Evolutionary conservation across 2,329 filamentous ascomycete species (phyloP), one percentile per base, ranked within the genome.

Genomic region (Madurella mycetomatis): DNA sequence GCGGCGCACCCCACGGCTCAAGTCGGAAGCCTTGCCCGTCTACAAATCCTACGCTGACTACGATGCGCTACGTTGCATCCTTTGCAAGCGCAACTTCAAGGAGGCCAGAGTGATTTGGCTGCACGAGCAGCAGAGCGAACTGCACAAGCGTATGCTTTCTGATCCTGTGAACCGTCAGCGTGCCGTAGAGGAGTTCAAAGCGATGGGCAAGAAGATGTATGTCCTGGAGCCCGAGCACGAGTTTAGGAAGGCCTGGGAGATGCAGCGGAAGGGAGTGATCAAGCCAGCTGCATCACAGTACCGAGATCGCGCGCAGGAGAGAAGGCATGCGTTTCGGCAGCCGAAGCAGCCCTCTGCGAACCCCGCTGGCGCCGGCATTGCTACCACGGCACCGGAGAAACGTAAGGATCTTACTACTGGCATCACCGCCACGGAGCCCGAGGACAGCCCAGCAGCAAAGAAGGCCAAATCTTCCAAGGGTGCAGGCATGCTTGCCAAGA

Each of bases 241-340:
- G 39, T 59, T 58, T 18, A 54, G 34, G 8, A 39, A 37, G 8
- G 37, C 47, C 18, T 58, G 56, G 56, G 59, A 61, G 13, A 47
- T 37, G n/a, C 66, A 70, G 43, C 62, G 66, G 17, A 44, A n/a
- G 16, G 18, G 48, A 2, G 43, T 48, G 32, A 8, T 44, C 49
- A 64, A 41, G 62, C 63, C 61, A 54, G 11, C 9, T 11, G 34
- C 11, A 11, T 15, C 9, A 37, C 74, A 75, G 60, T 87, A 86
- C 65, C 78, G 83, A 19, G 86, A 90, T 64, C 77, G 86, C 34
- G 86, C 86, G 5, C 84, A 81, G 62, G 85, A 88, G 67, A 78
- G 86, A 16, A 78, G 86, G 8, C 69, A 80, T 55, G 81, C 78
- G 1, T 84, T 83, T 65, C 82, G 78, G 53, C 85, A 85, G 63